Evolutionary conservation across 345 rosid species (phyloP).

Genomic region (Brassica incana): DNA sequence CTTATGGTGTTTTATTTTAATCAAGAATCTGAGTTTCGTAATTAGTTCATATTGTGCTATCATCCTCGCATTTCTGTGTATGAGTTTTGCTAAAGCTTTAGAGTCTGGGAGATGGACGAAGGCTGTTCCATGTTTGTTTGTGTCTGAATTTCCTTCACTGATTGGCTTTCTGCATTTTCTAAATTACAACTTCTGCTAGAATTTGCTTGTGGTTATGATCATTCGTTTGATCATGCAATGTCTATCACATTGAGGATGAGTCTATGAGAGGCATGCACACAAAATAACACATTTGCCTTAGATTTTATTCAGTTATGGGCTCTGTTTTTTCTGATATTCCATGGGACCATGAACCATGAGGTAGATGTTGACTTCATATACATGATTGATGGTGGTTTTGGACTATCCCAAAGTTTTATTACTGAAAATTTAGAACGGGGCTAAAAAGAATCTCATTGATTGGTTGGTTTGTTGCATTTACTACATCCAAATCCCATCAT

Average conservation of each 20-base stretch:
- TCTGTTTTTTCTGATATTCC: background rate
- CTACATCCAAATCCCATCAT: background rate
- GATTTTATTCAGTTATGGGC: background rate
- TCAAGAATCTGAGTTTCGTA: background rate
- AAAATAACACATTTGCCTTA: background rate
- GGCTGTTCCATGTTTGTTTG: background rate
- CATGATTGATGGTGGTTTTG: background rate
- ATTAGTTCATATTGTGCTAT: background rate
- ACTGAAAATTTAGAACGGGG: background rate
- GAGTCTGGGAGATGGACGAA: background rate
- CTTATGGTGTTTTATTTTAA: constrained; percentile 11
- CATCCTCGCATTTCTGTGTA: background rate
- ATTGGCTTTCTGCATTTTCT: background rate
- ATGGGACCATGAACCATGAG: background rate
- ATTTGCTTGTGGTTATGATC: background rate
- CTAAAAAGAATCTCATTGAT: background rate
- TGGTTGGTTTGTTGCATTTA: background rate
- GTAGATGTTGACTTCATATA: background rate
- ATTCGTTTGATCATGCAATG: background rate
- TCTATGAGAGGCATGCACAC: background rate
- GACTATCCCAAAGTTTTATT: background rate
- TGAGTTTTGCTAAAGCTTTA: background rate
- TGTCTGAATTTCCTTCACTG: background rate
- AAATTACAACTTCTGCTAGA: background rate
- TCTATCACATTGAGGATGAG: background rate